Percentiles rank a stretch among this genome's conserved stretches.
phyloP scores from a whole-genome alignment of 306 rosid genomes.

The Rosa rugosa region DNA sequence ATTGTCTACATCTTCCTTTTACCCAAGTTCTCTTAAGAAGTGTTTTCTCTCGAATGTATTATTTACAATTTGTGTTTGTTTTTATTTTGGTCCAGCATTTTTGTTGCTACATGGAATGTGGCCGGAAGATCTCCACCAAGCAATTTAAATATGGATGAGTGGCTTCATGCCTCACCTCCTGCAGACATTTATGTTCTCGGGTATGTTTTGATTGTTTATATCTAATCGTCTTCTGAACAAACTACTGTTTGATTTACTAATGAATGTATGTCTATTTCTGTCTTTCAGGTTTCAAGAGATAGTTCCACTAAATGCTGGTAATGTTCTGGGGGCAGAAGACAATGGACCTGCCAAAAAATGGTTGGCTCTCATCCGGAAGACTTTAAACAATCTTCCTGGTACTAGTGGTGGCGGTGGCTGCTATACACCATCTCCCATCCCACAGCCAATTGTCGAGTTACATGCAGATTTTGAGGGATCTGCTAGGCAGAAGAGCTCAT shows the following conservation, averaged over 20 bases:
- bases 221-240: constrained; percentile 2
- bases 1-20: constrained; percentile 7
- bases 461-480: constrained; percentile 99
- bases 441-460: constrained; percentile 74
- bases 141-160: constrained; percentile 81
- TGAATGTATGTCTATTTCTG: constrained; percentile 18
- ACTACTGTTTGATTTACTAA: constrained; percentile 11
- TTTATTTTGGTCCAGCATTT: constrained; percentile 56
- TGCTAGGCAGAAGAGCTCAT: constrained; percentile 83
- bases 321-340: constrained; percentile 94
- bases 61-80: constrained; percentile 19
- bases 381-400: constrained; percentile 93
- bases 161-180: constrained; percentile 95
- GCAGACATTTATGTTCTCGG: constrained; percentile 99
- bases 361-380: constrained; percentile 86
- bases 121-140: constrained; percentile 97
- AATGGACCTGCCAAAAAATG: constrained; percentile 99
- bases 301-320: constrained; percentile 99
- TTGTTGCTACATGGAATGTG: constrained; percentile 98
- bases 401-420: constrained; percentile 70
- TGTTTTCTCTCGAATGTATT: constrained; percentile 19
- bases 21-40: constrained; percentile 3
- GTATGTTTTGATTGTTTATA: constrained; percentile 45
- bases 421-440: constrained; percentile 97
- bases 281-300: constrained; percentile 91